phyloP scores from a whole-genome alignment of 208 protist genomes.

The Acanthamoeba royreba region DNA sequence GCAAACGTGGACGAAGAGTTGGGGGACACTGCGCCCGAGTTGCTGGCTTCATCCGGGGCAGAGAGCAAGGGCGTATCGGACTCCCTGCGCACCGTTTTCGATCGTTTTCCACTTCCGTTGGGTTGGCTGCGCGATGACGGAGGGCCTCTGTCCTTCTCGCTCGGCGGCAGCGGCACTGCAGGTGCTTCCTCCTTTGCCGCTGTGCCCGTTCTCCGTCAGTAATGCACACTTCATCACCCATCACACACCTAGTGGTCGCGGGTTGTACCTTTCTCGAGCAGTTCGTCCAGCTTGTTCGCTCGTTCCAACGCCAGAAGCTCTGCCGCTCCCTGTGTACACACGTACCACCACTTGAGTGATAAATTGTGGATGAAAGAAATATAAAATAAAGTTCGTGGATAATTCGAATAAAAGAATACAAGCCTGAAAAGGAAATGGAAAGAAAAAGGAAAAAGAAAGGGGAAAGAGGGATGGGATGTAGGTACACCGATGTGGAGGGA shows the following conservation, averaged over 20 bases:
- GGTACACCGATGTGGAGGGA: neutral
- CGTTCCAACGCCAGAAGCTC: neutral
- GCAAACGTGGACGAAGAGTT: no score
- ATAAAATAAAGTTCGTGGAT: no score
- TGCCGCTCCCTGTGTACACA: neutral
- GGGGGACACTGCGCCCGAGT: no score
- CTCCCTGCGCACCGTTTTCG: no score
- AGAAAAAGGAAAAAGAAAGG: neutral
- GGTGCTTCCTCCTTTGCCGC: neutral
- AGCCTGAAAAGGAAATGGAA: no score
- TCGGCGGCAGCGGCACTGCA: neutral
- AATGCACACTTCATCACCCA: no score
- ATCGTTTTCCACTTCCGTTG: neutral
- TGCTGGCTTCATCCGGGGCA: no score
- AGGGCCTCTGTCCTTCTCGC: neutral
- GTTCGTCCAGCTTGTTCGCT: neutral
- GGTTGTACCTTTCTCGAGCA: constrained; percentile 12
- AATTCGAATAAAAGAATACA: no score
- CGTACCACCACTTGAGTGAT: neutral
- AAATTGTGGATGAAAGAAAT: neutral
- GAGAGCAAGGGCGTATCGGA: no score
- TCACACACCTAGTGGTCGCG: no score
- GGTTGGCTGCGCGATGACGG: neutral
- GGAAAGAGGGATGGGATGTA: neutral
- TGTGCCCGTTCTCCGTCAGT: no score